phyloP scores from a whole-genome alignment of 106 monocot species.

The Dendrobium chrysotoxum region DNA sequence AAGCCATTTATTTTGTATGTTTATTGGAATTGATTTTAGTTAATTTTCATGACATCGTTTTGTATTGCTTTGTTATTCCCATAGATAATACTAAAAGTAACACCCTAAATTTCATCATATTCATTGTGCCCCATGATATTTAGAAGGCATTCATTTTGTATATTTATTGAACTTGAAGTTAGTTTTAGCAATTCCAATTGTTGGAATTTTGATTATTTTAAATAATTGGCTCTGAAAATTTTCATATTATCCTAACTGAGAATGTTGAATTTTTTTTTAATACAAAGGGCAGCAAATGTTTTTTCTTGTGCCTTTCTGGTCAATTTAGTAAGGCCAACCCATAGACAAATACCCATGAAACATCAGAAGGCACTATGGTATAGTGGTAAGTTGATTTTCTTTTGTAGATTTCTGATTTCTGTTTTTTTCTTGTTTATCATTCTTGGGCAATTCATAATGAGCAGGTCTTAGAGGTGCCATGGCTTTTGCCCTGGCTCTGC shows the following conservation, averaged over 20 bases:
- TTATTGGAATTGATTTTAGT: too few species aligned
- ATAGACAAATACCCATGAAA: conserved; percentile 68
- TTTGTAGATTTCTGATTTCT: not conserved
- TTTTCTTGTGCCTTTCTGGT: conserved; percentile 87
- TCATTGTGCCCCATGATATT: too few species aligned
- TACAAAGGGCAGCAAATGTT: conserved; percentile 90
- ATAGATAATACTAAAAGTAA: too few species aligned
- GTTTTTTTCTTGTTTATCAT: not conserved
- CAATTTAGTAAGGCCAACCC: conserved; percentile 71
- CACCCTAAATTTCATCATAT: too few species aligned
- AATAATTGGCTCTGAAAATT: too few species aligned
- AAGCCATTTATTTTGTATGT: too few species aligned
- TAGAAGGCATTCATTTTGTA: too few species aligned
- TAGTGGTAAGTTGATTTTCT: conserved; percentile 52
- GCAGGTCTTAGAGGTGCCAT: conserved; percentile 98
- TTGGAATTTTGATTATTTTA: too few species aligned
- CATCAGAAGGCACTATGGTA: conserved; percentile 99
- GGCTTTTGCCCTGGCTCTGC: conserved; percentile 99
- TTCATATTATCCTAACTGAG: not conserved
- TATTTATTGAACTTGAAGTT: too few species aligned
- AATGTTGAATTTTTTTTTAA: not conserved
- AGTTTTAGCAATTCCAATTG: too few species aligned
- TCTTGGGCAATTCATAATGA: not conserved
- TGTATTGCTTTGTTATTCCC: too few species aligned
- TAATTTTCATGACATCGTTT: too few species aligned